Conservation (phyloP, 768 basidiomycete genomes). For the Kockovaella imperatae region DNA sequence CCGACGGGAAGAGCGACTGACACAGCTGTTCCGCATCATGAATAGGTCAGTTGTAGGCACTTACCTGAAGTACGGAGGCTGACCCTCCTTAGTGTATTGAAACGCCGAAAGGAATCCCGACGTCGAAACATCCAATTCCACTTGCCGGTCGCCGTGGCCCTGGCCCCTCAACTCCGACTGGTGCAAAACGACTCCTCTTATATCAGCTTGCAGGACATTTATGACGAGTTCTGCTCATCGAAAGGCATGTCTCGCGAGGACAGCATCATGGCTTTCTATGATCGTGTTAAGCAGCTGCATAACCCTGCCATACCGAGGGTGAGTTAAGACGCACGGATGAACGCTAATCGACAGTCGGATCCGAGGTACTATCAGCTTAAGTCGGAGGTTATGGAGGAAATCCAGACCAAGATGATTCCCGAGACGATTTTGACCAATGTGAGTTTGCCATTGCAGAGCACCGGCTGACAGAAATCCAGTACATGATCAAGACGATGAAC, state of each 20-base stretch:
- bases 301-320: conserved; percentile 32
- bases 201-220: conserved; percentile 82
- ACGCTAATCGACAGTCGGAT: conserved; percentile 13
- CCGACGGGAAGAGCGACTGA: conserved; percentile 84
- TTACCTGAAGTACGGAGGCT: not conserved
- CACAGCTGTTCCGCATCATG: conserved; percentile 87
- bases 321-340: conserved; percentile 1
- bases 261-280: conserved; percentile 72
- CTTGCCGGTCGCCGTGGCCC: conserved; percentile 72
- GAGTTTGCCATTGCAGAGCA: conserved; percentile 28
- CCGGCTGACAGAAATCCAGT: conserved; percentile 50
- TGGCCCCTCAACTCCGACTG: conserved; percentile 69
- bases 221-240: conserved; percentile 76
- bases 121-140: conserved; percentile 89
- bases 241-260: conserved; percentile 74
- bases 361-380: conserved; percentile 26
- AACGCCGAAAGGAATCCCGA: conserved; percentile 81
- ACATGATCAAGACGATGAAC: conserved; percentile 79
- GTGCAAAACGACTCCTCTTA: conserved; percentile 89
- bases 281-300: conserved; percentile 57
- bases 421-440: conserved; percentile 80
- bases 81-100: conserved; percentile 57
- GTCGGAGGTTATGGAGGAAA: conserved; percentile 81
- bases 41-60: conserved; percentile 58
- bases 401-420: conserved; percentile 76